Evolutionary conservation across 2,329 filamentous ascomycete species (phyloP), one percentile per base, ranked within the genome.

Genomic region (Botrytis byssoidea): DNA sequence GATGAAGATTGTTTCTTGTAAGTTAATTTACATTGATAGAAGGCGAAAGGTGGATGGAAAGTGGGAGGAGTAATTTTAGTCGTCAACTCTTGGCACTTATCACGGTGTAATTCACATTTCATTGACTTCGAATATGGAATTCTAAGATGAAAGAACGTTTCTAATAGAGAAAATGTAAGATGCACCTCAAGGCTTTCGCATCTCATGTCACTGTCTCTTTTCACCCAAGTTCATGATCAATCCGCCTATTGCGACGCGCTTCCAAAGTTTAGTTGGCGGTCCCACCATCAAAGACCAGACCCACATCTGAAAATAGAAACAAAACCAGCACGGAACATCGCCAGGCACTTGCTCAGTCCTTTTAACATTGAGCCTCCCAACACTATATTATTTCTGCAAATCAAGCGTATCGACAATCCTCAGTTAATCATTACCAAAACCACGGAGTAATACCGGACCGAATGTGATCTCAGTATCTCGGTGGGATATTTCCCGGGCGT

Each of bases 241-340:
- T 32, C 35, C 20, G 9, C 10, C 44, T 16, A 37, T n/a, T 8
- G 32, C 16, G 3, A 29, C 14, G 46, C 22, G 32, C 65, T 37
- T 22, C 59, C 51, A 29, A 61, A 16, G 10, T 40, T 12, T 40
- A 44, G 32, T 29, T 29, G 46, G 25, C 20, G 48, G 48, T 67
- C 32, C 46, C 35, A 29, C 29, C 35, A 18, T 29, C 32, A 37
- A 44, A 64, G 40, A 44, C 18, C 35, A 32, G n/a, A 44, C 61
- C 40, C 61, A 64, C n/a, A 32, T 65, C 61, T 46, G 42, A 42
- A 65, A 65, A 65, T 65, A 65, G 61, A 65, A 65, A 46, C 40
- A 46, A 65, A 29, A 44, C 0, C n/a, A 65, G 61, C 40, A 46
- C 61, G 22, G 61, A 5, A 65, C 61, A 65, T 44, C 4, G 0